Percentiles rank a stretch among this genome's conserved stretches.
Conservation (phyloP, 306 rosid species). For the Gleditsia sinensis region DNA sequence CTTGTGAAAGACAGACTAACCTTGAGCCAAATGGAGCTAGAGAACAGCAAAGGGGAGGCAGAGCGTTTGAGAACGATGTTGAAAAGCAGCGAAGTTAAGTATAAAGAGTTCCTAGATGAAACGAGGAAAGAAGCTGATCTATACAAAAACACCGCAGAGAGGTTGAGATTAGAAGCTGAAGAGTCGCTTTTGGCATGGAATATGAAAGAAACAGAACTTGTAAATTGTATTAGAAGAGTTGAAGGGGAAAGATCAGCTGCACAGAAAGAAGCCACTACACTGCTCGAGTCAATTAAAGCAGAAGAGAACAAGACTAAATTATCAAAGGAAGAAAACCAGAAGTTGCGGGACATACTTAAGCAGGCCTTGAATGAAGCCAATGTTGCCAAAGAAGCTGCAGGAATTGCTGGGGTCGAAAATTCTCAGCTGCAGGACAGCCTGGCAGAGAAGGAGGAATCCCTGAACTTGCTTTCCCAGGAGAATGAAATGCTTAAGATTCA, state of each 20-base stretch:
- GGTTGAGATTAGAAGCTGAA: slow-evolving; percentile 63
- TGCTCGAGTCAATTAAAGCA: slow-evolving; percentile 34
- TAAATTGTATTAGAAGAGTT: slow-evolving; percentile 51
- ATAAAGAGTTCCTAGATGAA: slow-evolving; percentile 37
- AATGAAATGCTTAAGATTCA: slow-evolving; percentile 47
- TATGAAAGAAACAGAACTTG: slow-evolving; percentile 58
- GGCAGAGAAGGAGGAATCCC: slow-evolving; percentile 40
- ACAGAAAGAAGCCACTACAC: slow-evolving; percentile 41
- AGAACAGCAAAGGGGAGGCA: slow-evolving; percentile 39
- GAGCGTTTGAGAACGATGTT: slow-evolving; percentile 37
- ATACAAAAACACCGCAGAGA: slow-evolving; percentile 48
- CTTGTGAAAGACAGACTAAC: slow-evolving; percentile 38
- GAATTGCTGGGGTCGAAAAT: slow-evolving; percentile 55
- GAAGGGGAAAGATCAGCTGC: slow-evolving; percentile 49
- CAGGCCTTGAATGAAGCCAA: slow-evolving; percentile 65
- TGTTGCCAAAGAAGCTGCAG: slow-evolving; percentile 54
- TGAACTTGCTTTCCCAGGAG: slow-evolving; percentile 38
- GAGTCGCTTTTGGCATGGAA: slow-evolving; percentile 58
- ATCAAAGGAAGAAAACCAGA: slow-evolving; percentile 54
- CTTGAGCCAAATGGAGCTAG: slow-evolving; percentile 38
- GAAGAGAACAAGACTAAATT: slow-evolving; percentile 32
- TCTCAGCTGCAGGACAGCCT: slow-evolving; percentile 50
- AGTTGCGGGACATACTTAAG: slow-evolving; percentile 59
- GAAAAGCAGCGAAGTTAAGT: slow-evolving; percentile 34
- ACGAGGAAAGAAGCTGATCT: slow-evolving; percentile 49